These are phyloP conservation scores for Murraya paniculata DNA, from an alignment of 345 rosid genomes.

Conservation along the genomic window DNA sequence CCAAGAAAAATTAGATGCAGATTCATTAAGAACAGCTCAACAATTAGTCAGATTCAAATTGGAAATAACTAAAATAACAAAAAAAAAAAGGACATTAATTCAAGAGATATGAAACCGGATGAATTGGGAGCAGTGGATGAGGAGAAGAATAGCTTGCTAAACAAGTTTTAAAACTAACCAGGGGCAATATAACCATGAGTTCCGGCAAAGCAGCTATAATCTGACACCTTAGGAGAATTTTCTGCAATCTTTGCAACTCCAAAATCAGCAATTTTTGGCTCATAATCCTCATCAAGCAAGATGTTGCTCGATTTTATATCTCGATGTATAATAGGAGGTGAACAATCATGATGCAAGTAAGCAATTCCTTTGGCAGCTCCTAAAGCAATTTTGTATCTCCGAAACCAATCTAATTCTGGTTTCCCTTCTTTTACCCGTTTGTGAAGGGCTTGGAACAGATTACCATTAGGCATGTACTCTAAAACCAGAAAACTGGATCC, in stretches of 20 bases:
- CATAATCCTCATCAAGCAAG: constrained; percentile 60
- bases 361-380: constrained; percentile 89
- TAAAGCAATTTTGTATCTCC: constrained; percentile 64
- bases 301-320: constrained; percentile 90
- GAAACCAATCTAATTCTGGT: constrained; percentile 64
- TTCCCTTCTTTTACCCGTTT: constrained; percentile 43
- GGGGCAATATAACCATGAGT: constrained; percentile 95
- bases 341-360: constrained; percentile 84
- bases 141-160: background rate
- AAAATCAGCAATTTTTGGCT: constrained; percentile 84
- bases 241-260: constrained; percentile 81
- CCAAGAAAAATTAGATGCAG: constrained; percentile 4
- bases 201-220: constrained; percentile 66
- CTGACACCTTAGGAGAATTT: constrained; percentile 34
- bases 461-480: constrained; percentile 83
- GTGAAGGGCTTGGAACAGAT: constrained; percentile 64
- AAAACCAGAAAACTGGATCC: constrained; percentile 70
- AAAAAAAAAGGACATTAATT: too few relatives aligned
- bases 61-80: background rate
- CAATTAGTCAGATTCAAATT: background rate
- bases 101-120: too few relatives aligned
- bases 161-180: constrained; percentile 42
- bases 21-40: background rate
- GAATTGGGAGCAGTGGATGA: background rate
- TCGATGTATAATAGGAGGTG: constrained; percentile 73